Base-by-base conservation (phyloP, 2,329 filamentous ascomycete genomes). In the Dothistroma septosporum region DNA sequence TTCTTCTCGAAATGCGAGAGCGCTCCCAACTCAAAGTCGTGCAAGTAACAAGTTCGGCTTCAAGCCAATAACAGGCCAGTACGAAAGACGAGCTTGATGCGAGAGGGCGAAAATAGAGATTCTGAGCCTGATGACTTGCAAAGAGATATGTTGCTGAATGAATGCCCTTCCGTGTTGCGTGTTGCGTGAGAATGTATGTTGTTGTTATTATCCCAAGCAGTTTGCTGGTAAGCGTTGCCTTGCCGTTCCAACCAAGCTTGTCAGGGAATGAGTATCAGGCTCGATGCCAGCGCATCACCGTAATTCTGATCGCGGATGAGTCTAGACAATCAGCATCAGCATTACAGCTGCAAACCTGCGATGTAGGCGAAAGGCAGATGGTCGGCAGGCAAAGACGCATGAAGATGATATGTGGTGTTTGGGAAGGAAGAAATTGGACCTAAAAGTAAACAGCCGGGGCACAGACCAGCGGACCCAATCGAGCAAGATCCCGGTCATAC, bases 141-240 rank as follows among this genome's bases (percentile, higher is more conserved):
- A 64, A 46, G 62, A 64, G 62, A 64, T 58, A 66, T 47, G 32
- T 59, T 57, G 50, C 50, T 55, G 49, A 53, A 44, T 31, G 12
- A 32, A 41, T 61, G 47, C 59, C 58, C 58, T 62, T 63, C 31
- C 33, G 37, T 37, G 54, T 57, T n/a, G 37, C n/a, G 16, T 44
- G 37, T n/a, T n/a, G 37, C 3, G 16, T 37, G 35, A 54, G 32
- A 28, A 8, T n/a, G n/a, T 19, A 8, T n/a, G n/a, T 19, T 55
- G n/a, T 32, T 49, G 41, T 49, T 49, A 44, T 57, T 49, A 44
- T 44, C 46, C 32, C 49, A 24, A 35, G 47, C 46, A 41, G 53
- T 57, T 55, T 57, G 55, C 55, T 57, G 28, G 24, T 53, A 53
- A 12, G 16, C 19, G 37, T 53, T 53, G 41, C 24, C 41, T 33